Percentiles rank a stretch among this genome's conserved stretches.
phyloP scores from a whole-genome alignment of 208 protist species.

The Sergeia podlipaevii region DNA sequence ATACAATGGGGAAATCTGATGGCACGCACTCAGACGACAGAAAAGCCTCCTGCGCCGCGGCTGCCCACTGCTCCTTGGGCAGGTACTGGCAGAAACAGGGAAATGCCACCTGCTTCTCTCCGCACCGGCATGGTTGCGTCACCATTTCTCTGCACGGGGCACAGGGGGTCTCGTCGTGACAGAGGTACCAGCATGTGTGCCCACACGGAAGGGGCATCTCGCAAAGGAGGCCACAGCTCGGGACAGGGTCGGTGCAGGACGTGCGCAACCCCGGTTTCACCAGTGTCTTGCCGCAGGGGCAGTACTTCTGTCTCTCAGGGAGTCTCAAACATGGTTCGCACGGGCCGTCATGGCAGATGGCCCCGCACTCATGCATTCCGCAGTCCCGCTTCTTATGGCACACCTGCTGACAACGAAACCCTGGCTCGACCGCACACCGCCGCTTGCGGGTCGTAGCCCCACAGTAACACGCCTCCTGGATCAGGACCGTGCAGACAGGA shows the following conservation, averaged over 20 bases:
- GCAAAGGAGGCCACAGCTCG: slow-evolving; percentile 68
- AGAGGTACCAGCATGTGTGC: slow-evolving; percentile 68
- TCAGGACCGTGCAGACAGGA: slow-evolving; percentile 59
- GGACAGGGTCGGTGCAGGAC: slow-evolving; percentile 64
- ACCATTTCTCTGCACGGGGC: slow-evolving; percentile 70
- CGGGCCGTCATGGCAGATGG: slow-evolving; percentile 68
- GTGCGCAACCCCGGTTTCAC: slow-evolving; percentile 22
- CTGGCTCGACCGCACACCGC: slow-evolving; percentile 29
- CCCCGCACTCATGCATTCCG: slow-evolving; percentile 71
- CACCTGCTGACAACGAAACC: slow-evolving; percentile 47
- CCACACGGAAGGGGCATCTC: slow-evolving; percentile 73
- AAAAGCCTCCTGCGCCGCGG: slow-evolving; percentile 16
- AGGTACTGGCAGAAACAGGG: slow-evolving; percentile 82
- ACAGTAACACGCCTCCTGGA: slow-evolving; percentile 84
- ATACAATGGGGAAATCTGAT: slow-evolving; percentile 46
- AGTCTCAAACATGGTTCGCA: slow-evolving; percentile 58
- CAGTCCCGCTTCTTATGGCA: slow-evolving; percentile 80
- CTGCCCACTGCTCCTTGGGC: slow-evolving; percentile 49
- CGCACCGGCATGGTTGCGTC: slow-evolving; percentile 67
- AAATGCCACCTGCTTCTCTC: slow-evolving; percentile 40
- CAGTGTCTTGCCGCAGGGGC: slow-evolving; percentile 43
- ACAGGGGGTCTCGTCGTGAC: slow-evolving; percentile 80
- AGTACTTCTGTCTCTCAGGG: slow-evolving; percentile 51
- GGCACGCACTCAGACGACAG: slow-evolving; percentile 16
- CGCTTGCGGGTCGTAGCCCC: slow-evolving; percentile 42